Conservation (phyloP, 2,329 filamentous ascomycete genomes). For the Nectriaceae sp. region DNA sequence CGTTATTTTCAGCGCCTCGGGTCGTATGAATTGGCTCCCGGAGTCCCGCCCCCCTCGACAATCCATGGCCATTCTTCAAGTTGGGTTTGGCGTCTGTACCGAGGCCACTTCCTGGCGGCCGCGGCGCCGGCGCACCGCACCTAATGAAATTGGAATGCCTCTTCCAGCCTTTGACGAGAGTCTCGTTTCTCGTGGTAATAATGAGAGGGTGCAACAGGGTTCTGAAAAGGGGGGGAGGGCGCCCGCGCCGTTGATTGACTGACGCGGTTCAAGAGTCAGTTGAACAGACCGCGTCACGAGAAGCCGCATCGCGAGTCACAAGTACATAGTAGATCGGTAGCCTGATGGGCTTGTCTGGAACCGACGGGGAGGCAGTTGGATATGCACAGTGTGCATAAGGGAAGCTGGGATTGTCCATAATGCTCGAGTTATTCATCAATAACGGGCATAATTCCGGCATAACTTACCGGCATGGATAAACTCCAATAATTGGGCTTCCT, state of each 20-base stretch:
- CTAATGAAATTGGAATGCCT: neutral
- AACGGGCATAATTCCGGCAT: conserved; percentile 14
- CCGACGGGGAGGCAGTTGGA: too few species aligned
- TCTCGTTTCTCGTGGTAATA: neutral
- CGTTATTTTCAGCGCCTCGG: conserved; percentile 18
- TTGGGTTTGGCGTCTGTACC: neutral
- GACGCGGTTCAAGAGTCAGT: neutral
- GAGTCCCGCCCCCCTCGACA: conserved; percentile 21
- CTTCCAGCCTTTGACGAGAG: neutral
- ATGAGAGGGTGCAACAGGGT: neutral
- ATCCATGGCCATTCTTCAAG: neutral
- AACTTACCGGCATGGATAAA: neutral
- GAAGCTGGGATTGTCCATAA: too few species aligned
- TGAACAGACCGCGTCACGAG: neutral
- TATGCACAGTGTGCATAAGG: conserved; percentile 20
- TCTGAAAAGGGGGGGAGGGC: conserved; percentile 2
- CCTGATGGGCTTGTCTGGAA: too few species aligned
- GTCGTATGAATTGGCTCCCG: conserved; percentile 27
- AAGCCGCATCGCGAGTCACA: neutral
- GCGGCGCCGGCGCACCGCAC: neutral
- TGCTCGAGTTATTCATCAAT: conserved; percentile 11
- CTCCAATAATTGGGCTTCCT: too few species aligned
- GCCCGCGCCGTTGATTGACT: conserved; percentile 1
- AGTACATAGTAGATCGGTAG: too few species aligned
- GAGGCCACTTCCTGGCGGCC: neutral